Evolutionary conservation across 768 basidiomycete species (phyloP), one percentile per base, ranked within the genome.

Genomic region (Naganishia onofrii): DNA sequence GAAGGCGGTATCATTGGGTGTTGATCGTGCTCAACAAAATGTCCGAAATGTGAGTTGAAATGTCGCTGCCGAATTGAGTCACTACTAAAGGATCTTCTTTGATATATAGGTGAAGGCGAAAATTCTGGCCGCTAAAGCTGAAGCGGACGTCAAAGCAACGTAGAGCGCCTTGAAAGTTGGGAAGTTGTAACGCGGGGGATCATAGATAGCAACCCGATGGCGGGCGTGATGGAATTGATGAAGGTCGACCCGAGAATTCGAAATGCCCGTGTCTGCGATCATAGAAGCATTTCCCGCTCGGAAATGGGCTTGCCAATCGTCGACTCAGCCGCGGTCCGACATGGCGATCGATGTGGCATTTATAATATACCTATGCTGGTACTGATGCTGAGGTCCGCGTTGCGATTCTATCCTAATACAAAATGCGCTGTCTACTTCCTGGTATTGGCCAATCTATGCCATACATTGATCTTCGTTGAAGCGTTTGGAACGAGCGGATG

Each of bases 21-120:
- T 82, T 52, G 76, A 79, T 13, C 70, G 81, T 17, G 82, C 82
- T 0, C 73, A 72, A 26, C 76, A 79, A 70, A 82, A 82, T 67
- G 73, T 82, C 9, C 63, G 78, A 52, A 82, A 78, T 66, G 79
- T 82, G 58, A 72, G 79, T 71, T 72, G 73, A 0, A 4, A 2
- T 21, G 36, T 44, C n/a, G 23, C 21, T 8, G 17, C 42, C 42
- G 23, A 44, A 12, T 36, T n/a, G 13, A n/a, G 15, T 38, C 26
- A n/a, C n/a, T 26, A 28, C 26, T 44, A 1, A 44, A 10, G 19
- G 21, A 2, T 46, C 7, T 26, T 0, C 9, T 44, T 23, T 4
- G 21, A 21, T 17, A 9, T 38, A 10, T 28, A 63, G 60, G 60
- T 63, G 13, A 63, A 63, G 26, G 60, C 60, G 23, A 63, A 63